A percentile compares a stretch with the other conserved stretches of the same genome.
phyloP scores from a whole-genome alignment of 1,139 yeast species.

The Blastobotrys serpentis region DNA sequence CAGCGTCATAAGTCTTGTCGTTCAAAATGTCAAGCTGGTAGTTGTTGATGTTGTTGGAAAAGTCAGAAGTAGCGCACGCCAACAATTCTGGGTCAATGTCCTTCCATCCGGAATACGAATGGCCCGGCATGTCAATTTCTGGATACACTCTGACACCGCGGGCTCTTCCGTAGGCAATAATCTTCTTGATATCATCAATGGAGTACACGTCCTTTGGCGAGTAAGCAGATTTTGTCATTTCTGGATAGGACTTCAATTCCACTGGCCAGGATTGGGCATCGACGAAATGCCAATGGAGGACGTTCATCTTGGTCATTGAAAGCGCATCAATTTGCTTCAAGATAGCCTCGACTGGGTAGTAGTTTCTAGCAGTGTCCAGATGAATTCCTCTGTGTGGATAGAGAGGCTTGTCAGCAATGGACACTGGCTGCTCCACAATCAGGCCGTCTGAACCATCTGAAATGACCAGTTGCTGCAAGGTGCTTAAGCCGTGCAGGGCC shows the following conservation, averaged over 20 bases:
- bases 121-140: conserved; percentile 51
- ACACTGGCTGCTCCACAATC: conserved; percentile 40
- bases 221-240: conserved; percentile 46
- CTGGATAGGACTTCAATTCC: conserved; percentile 39
- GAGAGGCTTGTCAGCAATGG: conserved; percentile 42
- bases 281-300: conserved; percentile 48
- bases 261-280: conserved; percentile 52
- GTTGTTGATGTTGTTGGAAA: conserved; percentile 18
- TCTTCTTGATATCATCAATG: conserved; percentile 35
- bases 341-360: conserved; percentile 37
- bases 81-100: conserved; percentile 40
- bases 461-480: conserved; percentile 45
- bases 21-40: conserved; percentile 23
- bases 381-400: conserved; percentile 46
- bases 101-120: conserved; percentile 47
- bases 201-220: conserved; percentile 40
- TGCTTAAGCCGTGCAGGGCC: conserved; percentile 45
- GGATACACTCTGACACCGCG: conserved; percentile 49
- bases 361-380: conserved; percentile 49
- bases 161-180: conserved; percentile 41
- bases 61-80: conserved; percentile 41
- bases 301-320: conserved; percentile 46
- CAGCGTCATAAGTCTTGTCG: conserved; percentile 19
- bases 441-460: conserved; percentile 15
- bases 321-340: conserved; percentile 46